Evolutionary conservation across 2,329 filamentous ascomycete genomes (phyloP).

Genomic region (Colletotrichum sojae): DNA sequence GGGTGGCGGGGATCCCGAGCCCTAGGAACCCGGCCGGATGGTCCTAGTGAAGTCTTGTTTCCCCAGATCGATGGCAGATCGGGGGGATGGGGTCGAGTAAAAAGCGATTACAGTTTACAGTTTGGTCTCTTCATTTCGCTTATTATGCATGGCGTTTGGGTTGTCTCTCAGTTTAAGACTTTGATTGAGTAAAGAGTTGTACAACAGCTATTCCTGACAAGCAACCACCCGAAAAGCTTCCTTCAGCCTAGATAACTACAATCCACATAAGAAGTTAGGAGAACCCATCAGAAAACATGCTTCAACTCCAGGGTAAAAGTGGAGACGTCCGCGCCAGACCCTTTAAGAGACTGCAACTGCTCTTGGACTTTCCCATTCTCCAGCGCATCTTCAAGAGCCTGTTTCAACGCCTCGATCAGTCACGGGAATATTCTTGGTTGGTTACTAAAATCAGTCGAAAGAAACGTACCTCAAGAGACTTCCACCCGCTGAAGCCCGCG

Average conservation of each 20-base stretch:
- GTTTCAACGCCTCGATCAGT: background rate
- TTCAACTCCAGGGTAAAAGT: conserved; percentile 21
- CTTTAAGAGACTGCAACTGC: background rate
- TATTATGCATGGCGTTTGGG: too few relatives aligned
- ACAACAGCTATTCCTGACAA: too few relatives aligned
- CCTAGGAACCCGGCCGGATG: conserved; percentile 5
- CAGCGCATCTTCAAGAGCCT: conserved; percentile 18
- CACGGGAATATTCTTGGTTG: too few relatives aligned
- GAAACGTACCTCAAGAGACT: conserved; percentile 8
- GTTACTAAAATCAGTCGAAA: too few relatives aligned
- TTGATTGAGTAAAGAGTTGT: too few relatives aligned
- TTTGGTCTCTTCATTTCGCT: too few relatives aligned
- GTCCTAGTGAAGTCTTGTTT: background rate
- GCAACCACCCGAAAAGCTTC: too few relatives aligned
- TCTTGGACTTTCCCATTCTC: background rate
- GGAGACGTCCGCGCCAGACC: background rate
- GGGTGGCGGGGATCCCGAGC: conserved; percentile 18
- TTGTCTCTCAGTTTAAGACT: too few relatives aligned
- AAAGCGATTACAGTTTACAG: background rate
- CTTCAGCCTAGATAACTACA: too few relatives aligned
- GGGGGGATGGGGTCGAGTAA: background rate
- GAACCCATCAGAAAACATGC: background rate
- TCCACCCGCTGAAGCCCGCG: conserved; percentile 27
- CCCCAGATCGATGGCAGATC: conserved; percentile 4
- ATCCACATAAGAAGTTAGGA: too few relatives aligned